These are phyloP conservation scores for Flaveria trinervia DNA, from an alignment of 129 eudicot genomes.

Conservation along the genomic window DNA sequence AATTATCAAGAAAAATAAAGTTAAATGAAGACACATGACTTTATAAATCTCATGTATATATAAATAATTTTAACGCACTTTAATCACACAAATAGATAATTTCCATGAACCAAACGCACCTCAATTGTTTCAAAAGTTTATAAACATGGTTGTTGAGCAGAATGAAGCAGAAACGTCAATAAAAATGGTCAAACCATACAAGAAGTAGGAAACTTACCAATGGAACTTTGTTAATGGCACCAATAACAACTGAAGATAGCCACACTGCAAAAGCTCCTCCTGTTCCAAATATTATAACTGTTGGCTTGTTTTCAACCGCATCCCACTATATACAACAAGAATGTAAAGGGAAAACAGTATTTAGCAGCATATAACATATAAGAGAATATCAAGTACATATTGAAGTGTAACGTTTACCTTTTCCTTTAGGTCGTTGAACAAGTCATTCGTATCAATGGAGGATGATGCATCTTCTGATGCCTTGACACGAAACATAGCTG, in stretches of 20 bases:
- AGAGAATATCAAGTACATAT: background rate
- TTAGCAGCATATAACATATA: background rate
- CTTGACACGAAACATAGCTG: constrained; percentile 54
- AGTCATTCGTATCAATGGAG: constrained; percentile 59
- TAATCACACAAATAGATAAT: background rate
- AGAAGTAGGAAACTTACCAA: constrained; percentile 48
- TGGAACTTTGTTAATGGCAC: constrained; percentile 92
- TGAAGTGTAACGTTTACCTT: constrained; percentile 50
- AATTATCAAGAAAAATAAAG: constrained; percentile 16
- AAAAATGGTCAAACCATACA: background rate
- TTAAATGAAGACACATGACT: background rate
- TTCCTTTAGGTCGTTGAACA: constrained; percentile 66
- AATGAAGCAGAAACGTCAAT: background rate
- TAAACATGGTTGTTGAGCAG: too few species aligned
- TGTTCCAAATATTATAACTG: constrained; percentile 81
- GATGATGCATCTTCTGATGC: constrained; percentile 80
- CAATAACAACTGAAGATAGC: constrained; percentile 79
- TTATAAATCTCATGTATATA: background rate
- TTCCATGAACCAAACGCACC: background rate
- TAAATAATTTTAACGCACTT: background rate
- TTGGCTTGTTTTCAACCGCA: constrained; percentile 93
- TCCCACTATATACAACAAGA: constrained; percentile 68
- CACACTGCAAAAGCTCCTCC: constrained; percentile 79
- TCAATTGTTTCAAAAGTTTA: background rate
- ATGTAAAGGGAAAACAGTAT: constrained; percentile 3